phyloP scores from a whole-genome alignment of 208 protist species.

The Porcisia deanei region DNA sequence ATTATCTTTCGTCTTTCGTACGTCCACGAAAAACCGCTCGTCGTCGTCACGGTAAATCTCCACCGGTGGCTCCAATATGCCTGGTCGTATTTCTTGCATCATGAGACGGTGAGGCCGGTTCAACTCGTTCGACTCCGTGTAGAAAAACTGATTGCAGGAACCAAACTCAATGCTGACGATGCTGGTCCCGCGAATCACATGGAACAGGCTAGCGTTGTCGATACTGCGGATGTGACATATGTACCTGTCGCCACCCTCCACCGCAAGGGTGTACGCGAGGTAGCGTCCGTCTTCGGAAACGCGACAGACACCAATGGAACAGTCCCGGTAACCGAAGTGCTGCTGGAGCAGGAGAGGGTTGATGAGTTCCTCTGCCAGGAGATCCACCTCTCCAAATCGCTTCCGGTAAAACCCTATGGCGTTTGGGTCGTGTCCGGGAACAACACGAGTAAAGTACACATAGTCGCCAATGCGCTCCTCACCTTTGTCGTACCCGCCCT shows the following conservation, averaged over 20 bases:
- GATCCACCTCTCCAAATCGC: conserved; percentile 79
- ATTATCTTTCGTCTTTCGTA: conserved; percentile 89
- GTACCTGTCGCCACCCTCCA: conserved; percentile 89
- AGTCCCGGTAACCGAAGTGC: conserved; percentile 90
- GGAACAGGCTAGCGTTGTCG: conserved; percentile 87
- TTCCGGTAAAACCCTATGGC: conserved; percentile 92
- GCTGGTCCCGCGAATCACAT: conserved; percentile 89
- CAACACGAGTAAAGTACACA: conserved; percentile 87
- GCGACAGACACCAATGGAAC: conserved; percentile 84
- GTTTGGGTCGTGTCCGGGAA: conserved; percentile 70
- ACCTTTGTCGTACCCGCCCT: conserved; percentile 91
- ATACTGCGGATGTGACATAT: conserved; percentile 91
- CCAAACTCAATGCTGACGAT: conserved; percentile 93
- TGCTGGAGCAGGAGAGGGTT: conserved; percentile 83
- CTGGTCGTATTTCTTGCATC: conserved; percentile 90
- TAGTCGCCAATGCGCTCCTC: conserved; percentile 91
- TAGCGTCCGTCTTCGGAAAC: conserved; percentile 89
- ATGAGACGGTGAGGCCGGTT: conserved; percentile 87
- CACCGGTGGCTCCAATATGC: conserved; percentile 77
- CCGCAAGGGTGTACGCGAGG: conserved; percentile 89
- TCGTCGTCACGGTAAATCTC: conserved; percentile 90
- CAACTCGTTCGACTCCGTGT: conserved; percentile 89
- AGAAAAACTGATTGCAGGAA: conserved; percentile 84
- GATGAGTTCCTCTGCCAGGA: conserved; percentile 91
- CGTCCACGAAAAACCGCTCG: conserved; percentile 90